Conservation (phyloP, 2,329 filamentous ascomycete genomes). For the Beauveria caledonica region DNA sequence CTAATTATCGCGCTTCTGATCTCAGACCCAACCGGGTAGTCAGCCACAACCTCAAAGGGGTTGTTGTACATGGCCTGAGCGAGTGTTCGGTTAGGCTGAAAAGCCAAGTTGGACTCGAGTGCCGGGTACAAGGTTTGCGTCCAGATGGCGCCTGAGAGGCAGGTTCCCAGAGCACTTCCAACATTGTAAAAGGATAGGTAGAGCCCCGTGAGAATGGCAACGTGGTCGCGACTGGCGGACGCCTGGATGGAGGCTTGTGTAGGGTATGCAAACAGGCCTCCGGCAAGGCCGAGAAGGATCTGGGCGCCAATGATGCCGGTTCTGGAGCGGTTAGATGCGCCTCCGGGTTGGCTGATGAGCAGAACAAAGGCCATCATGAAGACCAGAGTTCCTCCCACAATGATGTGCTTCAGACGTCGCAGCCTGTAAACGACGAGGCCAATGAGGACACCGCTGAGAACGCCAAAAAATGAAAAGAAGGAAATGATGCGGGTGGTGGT, state of each 20-base stretch:
- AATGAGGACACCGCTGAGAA: conserved; percentile 43
- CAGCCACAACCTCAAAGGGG: conserved; percentile 25
- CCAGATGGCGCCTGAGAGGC: conserved; percentile 34
- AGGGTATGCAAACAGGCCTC: conserved; percentile 45
- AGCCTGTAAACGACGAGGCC: conserved; percentile 44
- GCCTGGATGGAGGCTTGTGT: conserved; percentile 34
- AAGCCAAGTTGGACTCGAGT: conserved; percentile 25
- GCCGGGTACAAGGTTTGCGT: conserved; percentile 29
- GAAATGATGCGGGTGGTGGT: conserved; percentile 48
- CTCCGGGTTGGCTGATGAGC: conserved; percentile 47
- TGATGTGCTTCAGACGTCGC: conserved; percentile 49
- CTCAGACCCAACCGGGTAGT: conserved; percentile 34
- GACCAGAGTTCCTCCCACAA: conserved; percentile 45
- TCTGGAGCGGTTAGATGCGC: conserved; percentile 29
- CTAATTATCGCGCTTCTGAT: conserved; percentile 35
- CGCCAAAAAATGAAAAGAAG: conserved; percentile 45
- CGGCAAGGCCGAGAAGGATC: conserved; percentile 48
- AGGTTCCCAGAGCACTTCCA: conserved; percentile 33
- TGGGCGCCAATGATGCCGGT: conserved; percentile 48
- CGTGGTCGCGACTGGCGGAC: conserved; percentile 28
- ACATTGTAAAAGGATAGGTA: conserved; percentile 35
- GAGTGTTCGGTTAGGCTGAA: conserved; percentile 26
- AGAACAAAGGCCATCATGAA: conserved; percentile 50
- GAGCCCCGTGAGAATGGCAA: conserved; percentile 30
- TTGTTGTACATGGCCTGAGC: conserved; percentile 29